A percentile compares a stretch with the other conserved stretches of the same genome.
Conservation (phyloP, 192 early-diverging fungal genomes). For the Podila verticillata region DNA sequence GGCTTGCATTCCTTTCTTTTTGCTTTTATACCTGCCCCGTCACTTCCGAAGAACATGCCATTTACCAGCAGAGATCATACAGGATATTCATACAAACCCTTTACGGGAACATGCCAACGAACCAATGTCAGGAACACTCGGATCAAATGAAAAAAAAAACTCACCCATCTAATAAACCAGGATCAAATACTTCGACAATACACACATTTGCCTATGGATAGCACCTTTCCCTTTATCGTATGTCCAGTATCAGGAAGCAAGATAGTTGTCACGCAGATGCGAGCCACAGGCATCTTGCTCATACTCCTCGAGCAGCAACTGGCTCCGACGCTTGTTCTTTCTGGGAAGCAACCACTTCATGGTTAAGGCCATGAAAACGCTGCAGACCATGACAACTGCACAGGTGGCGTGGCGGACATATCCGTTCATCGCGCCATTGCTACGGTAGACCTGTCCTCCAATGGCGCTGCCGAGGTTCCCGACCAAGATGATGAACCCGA, state of each 20-base stretch:
- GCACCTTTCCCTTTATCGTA: background rate
- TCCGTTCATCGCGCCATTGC: slow-evolving; percentile 36
- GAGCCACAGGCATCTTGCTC: slow-evolving; percentile 24
- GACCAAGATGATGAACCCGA: slow-evolving; percentile 64
- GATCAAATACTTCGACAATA: too few relatives aligned
- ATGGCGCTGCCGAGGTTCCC: slow-evolving; percentile 73
- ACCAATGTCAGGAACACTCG: too few relatives aligned
- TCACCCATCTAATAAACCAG: too few relatives aligned
- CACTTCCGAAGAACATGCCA: background rate
- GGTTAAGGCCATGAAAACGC: background rate
- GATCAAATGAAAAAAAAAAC: too few relatives aligned
- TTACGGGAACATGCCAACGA: too few relatives aligned
- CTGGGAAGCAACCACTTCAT: background rate
- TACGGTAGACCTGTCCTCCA: slow-evolving; percentile 72
- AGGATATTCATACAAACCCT: too few relatives aligned
- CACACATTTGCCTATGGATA: background rate
- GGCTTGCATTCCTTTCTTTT: slow-evolving; percentile 9
- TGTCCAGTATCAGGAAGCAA: slow-evolving; percentile 34
- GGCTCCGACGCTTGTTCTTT: slow-evolving; percentile 27
- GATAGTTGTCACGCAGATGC: slow-evolving; percentile 30
- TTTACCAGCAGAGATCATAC: too few relatives aligned
- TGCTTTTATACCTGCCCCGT: background rate
- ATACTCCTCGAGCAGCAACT: slow-evolving; percentile 11
- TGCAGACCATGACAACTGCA: background rate
- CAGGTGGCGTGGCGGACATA: background rate